Conservation (phyloP, 2,329 filamentous ascomycete species). For the Fusarium nygamai region DNA sequence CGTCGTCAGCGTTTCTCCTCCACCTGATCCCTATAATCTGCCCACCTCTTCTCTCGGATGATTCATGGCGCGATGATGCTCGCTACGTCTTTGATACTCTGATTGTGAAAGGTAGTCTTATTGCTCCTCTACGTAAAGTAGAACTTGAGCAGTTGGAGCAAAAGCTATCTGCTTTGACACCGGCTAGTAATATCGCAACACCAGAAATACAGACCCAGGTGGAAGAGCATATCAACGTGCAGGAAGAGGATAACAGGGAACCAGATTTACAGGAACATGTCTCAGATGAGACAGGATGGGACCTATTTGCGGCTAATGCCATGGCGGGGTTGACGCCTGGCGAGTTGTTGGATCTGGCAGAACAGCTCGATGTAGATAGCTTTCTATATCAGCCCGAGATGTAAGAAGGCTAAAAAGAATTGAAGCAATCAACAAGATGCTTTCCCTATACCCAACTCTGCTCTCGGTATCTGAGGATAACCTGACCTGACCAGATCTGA, state of each 20-base stretch:
- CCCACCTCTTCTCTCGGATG: conserved; percentile 49
- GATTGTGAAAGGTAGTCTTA: conserved; percentile 50
- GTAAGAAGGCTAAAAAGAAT: not conserved
- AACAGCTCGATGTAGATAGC: conserved; percentile 43
- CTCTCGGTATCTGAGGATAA: not conserved
- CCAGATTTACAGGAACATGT: not conserved
- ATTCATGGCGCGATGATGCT: conserved; percentile 50
- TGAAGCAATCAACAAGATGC: not conserved
- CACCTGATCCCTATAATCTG: conserved; percentile 48
- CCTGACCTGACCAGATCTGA: not conserved
- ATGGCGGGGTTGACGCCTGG: conserved; percentile 47
- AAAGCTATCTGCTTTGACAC: conserved; percentile 49
- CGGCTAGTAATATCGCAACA: conserved; percentile 19
- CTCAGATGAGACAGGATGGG: conserved; percentile 42
- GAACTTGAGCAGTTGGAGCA: conserved; percentile 52
- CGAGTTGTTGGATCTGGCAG: conserved; percentile 46
- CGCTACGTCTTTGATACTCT: conserved; percentile 51
- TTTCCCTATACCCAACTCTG: no score
- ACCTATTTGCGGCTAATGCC: conserved; percentile 45
- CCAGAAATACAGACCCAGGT: not conserved
- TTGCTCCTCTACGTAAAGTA: conserved; percentile 50
- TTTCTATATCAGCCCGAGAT: conserved; percentile 36
- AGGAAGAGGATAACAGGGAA: not conserved
- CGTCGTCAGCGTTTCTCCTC: conserved; percentile 53
- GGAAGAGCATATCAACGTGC: not conserved